Conservation (phyloP, 192 early-diverging fungal species). For the Rhizophagus prolifer region DNA sequence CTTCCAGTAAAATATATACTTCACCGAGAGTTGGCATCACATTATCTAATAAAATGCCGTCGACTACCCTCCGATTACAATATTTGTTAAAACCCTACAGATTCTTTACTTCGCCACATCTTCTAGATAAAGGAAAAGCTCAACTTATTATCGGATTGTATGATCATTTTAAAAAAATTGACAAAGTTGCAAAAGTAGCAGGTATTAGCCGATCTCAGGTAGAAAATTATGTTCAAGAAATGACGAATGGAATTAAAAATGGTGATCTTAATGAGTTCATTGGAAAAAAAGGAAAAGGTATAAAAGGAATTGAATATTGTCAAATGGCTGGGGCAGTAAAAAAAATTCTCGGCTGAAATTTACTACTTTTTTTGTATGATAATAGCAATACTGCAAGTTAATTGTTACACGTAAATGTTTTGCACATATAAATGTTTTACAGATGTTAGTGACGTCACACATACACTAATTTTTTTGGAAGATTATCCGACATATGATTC, state of each 20-base stretch:
- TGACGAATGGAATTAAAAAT: not conserved
- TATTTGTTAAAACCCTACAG: constrained; percentile 28
- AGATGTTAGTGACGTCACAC: too few relatives aligned
- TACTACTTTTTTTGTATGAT: too few relatives aligned
- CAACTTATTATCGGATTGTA: constrained; percentile 18
- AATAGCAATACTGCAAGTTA: too few relatives aligned
- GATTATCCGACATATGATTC: too few relatives aligned
- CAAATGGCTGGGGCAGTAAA: constrained; percentile 19
- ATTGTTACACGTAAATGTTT: too few relatives aligned
- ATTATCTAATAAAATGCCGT: not conserved
- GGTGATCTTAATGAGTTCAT: constrained; percentile 19
- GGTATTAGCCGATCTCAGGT: not conserved
- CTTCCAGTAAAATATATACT: not conserved
- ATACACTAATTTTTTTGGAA: too few relatives aligned
- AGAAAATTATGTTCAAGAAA: not conserved
- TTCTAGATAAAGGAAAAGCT: constrained; percentile 22
- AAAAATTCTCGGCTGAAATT: not conserved
- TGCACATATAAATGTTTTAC: too few relatives aligned
- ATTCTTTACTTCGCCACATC: constrained; percentile 22
- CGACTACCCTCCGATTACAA: not conserved
- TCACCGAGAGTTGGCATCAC: constrained; percentile 27
- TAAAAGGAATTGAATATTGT: constrained; percentile 15
- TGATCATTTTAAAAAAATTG: constrained; percentile 12
- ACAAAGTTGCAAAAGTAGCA: constrained; percentile 16
- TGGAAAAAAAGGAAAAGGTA: constrained; percentile 19